These are phyloP conservation scores for Oidium heveae DNA, from an alignment of 2,329 filamentous ascomycete species.

Conservation along the genomic window DNA sequence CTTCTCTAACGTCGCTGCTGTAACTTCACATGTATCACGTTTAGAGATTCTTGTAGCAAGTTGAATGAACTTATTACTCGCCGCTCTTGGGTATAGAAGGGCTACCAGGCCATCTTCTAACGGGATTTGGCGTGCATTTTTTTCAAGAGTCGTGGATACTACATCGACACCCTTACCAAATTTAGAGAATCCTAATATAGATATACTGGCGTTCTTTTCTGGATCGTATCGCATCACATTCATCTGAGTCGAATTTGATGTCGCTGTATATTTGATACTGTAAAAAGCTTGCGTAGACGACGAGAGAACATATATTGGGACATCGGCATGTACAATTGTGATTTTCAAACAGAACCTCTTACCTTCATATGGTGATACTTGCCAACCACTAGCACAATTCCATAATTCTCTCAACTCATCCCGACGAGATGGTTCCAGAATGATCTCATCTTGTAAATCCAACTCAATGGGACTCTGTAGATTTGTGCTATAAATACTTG, in stretches of 20 bases:
- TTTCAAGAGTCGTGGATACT: constrained; percentile 31
- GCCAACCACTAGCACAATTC: constrained; percentile 46
- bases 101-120: constrained; percentile 40
- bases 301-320: too few species aligned
- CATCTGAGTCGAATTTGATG: too few species aligned
- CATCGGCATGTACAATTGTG: constrained; percentile 25
- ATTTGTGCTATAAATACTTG: too few species aligned
- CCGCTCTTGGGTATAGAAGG: constrained; percentile 39
- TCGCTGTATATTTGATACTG: too few species aligned
- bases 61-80: constrained; percentile 36
- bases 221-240: too few species aligned
- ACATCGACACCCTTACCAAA: constrained; percentile 18
- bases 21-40: constrained; percentile 30
- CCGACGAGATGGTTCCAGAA: constrained; percentile 16
- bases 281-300: too few species aligned
- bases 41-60: constrained; percentile 14
- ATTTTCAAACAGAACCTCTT: constrained; percentile 33
- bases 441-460: constrained; percentile 10
- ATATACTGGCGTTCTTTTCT: too few species aligned
- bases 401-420: constrained; percentile 39
- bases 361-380: constrained; percentile 32
- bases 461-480: constrained; percentile 10
- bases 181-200: too few species aligned
- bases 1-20: constrained; percentile 35
- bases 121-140: constrained; percentile 24